These are phyloP conservation scores for Phytophthora hibernalis DNA, from an alignment of 352 stramenopile species.

Conservation along the genomic window DNA sequence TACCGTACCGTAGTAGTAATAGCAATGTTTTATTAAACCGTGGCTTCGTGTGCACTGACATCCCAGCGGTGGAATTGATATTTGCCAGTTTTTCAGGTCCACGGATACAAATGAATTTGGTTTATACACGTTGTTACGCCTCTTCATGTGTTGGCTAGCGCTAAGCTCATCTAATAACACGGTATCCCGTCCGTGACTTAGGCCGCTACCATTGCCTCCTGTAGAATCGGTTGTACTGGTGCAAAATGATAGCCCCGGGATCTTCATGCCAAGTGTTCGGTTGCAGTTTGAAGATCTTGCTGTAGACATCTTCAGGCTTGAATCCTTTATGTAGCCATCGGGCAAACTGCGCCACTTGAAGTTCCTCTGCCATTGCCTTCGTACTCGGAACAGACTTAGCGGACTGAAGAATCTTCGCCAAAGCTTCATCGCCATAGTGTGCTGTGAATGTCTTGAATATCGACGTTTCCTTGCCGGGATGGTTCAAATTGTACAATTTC, in stretches of 20 bases:
- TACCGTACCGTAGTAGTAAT: no score
- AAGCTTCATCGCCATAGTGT: slow-evolving; percentile 4
- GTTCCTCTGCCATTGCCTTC: not conserved
- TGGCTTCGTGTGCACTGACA: no score
- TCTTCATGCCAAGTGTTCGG: not conserved
- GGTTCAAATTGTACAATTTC: not conserved
- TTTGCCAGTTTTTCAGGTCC: no score
- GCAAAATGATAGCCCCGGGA: not conserved
- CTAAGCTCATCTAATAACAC: no score
- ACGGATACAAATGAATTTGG: no score
- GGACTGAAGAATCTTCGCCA: not conserved
- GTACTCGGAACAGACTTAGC: slow-evolving; percentile 3
- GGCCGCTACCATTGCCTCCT: no score
- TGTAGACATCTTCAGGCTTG: not conserved
- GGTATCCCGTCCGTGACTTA: no score
- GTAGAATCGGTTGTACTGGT: not conserved
- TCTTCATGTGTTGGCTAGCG: no score
- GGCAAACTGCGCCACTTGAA: not conserved
- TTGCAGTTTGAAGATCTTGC: not conserved
- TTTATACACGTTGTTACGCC: no score
- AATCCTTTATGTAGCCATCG: not conserved
- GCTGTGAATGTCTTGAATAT: slow-evolving; percentile 4
- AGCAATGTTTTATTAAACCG: no score
- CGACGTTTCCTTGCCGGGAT: not conserved
- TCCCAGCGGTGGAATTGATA: no score